Percentiles rank a stretch among this genome's conserved stretches.
Conservation (phyloP, 140 eudicot species). For the Cichorium intybus region DNA sequence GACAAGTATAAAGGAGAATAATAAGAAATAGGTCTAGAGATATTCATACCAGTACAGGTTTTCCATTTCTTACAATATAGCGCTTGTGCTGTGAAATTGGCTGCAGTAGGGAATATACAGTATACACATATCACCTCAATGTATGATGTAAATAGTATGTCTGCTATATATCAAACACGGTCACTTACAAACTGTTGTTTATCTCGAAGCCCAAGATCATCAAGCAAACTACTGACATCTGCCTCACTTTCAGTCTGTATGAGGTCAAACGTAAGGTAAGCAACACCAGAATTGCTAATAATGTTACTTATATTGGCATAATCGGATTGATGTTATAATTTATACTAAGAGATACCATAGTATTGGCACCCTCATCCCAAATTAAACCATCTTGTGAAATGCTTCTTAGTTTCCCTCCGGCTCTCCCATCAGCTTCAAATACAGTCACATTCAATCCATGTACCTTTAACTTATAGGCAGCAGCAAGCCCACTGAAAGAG, state of each 20-base stretch:
- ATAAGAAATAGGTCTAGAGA: neutral
- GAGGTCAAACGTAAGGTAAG: conserved; percentile 10
- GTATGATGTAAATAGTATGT: neutral
- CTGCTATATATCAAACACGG: conserved; percentile 5
- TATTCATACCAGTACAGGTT: conserved; percentile 58
- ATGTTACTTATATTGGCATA: neutral
- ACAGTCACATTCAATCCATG: conserved; percentile 75
- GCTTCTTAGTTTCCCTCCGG: conserved; percentile 88
- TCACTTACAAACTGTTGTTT: conserved; percentile 81
- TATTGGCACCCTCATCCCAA: conserved; percentile 99
- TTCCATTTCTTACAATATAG: conserved; percentile 84
- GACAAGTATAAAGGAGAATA: conserved; percentile 7
- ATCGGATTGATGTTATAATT: neutral
- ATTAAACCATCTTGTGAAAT: conserved; percentile 64
- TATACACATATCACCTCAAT: neutral
- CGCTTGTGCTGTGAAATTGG: conserved; percentile 89
- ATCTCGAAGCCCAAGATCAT: conserved; percentile 80
- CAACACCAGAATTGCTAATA: conserved; percentile 7
- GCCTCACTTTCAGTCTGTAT: conserved; percentile 83
- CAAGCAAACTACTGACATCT: conserved; percentile 76
- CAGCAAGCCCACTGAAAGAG: conserved; percentile 84
- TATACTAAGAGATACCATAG: conserved; percentile 54
- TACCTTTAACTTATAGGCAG: conserved; percentile 81
- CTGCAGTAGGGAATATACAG: conserved; percentile 42
- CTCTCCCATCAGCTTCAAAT: conserved; percentile 86